phyloP scores from a whole-genome alignment of 2,329 filamentous ascomycete genomes.

The Fusarium verrucosum region DNA sequence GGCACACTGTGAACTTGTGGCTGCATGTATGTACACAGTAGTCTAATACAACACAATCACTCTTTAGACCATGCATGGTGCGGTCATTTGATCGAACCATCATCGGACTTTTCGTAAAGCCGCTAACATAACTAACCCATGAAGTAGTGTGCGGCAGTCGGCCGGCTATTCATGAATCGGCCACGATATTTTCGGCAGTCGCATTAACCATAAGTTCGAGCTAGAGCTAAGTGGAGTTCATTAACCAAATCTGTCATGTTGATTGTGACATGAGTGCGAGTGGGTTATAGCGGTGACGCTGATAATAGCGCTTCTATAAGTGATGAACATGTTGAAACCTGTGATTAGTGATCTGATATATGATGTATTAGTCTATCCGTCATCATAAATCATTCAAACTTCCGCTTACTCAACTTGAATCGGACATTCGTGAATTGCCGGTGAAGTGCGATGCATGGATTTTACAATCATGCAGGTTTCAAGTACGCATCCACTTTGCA shows the following conservation, averaged over 20 bases:
- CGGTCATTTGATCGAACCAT: not conserved
- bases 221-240: not conserved
- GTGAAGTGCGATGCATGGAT: not conserved
- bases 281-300: not conserved
- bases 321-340: not conserved
- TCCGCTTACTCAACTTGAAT: not conserved
- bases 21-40: too few relatives aligned
- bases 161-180: slow-evolving; percentile 4
- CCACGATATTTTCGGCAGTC: slow-evolving; percentile 16
- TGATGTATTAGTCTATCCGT: too few relatives aligned
- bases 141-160: slow-evolving; percentile 23
- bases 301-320: not conserved
- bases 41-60: not conserved
- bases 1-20: too few relatives aligned
- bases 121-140: not conserved
- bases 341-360: too few relatives aligned
- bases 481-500: not conserved
- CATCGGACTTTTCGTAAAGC: not conserved
- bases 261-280: slow-evolving; percentile 17
- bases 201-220: not conserved
- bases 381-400: not conserved
- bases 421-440: slow-evolving; percentile 6
- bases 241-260: not conserved
- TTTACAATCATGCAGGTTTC: not conserved
- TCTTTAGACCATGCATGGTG: not conserved